Conservation (phyloP, 768 basidiomycete species). For the Hericium coralloides region DNA sequence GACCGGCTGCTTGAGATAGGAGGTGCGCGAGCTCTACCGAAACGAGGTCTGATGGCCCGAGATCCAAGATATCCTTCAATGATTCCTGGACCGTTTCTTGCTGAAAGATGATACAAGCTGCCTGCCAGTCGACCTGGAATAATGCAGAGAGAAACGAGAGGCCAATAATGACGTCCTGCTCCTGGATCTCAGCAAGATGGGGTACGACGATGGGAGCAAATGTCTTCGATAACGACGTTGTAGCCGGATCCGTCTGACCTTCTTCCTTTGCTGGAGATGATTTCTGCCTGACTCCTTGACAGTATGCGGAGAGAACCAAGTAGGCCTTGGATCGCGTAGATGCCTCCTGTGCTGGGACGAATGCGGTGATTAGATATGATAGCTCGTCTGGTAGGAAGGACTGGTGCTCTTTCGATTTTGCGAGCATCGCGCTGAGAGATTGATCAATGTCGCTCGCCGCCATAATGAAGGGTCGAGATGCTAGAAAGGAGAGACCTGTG, state of each 20-base stretch:
- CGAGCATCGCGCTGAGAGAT: not conserved
- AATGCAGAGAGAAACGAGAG: constrained; percentile 67
- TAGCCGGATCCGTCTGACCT: constrained; percentile 33
- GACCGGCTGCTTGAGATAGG: constrained; percentile 65
- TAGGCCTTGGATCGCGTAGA: constrained; percentile 55
- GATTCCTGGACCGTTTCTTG: constrained; percentile 55
- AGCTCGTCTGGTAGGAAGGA: constrained; percentile 14
- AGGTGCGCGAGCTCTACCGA: constrained; percentile 61
- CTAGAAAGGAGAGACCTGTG: too few relatives aligned
- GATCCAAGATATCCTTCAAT: constrained; percentile 62
- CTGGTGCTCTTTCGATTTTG: not conserved
- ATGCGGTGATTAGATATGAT: constrained; percentile 11
- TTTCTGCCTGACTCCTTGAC: constrained; percentile 42
- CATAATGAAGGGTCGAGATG: too few relatives aligned
- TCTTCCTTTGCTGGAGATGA: constrained; percentile 27
- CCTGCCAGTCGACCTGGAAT: constrained; percentile 72
- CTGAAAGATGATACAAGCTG: constrained; percentile 56
- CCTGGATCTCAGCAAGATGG: constrained; percentile 47
- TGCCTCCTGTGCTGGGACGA: constrained; percentile 6
- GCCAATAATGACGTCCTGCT: constrained; percentile 42
- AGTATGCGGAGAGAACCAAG: constrained; percentile 58
- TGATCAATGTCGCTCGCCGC: constrained; percentile 24
- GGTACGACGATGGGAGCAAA: constrained; percentile 43
- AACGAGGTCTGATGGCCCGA: constrained; percentile 41
- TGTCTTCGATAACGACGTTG: constrained; percentile 37